A percentile compares a stretch with the other conserved stretches of the same genome.
Conservation (phyloP, 192 early-diverging fungal species). For the Thamnidium elegans region DNA sequence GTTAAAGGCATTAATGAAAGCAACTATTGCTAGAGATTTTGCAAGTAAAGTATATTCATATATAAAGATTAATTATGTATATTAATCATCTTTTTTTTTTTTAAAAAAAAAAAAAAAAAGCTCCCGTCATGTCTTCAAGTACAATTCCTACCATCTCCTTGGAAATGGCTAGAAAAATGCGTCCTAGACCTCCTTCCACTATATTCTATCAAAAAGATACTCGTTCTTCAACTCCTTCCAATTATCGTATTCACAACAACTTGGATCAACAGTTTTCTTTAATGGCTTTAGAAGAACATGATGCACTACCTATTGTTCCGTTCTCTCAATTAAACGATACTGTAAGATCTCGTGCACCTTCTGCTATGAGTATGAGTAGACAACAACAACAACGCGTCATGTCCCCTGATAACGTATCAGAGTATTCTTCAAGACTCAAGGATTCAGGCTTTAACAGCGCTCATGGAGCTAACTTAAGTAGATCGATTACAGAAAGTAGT, state of each 20-base stretch:
- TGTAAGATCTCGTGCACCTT: slow-evolving; percentile 39
- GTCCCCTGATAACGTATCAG: slow-evolving; percentile 6
- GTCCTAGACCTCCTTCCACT: slow-evolving; percentile 33
- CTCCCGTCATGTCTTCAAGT: slow-evolving; percentile 59
- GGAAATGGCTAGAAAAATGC: slow-evolving; percentile 49
- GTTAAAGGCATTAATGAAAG: slow-evolving; percentile 62
- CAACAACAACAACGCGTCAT: background rate
- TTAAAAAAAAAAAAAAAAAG: slow-evolving; percentile 24
- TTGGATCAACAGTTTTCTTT: slow-evolving; percentile 2
- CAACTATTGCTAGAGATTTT: slow-evolving; percentile 52
- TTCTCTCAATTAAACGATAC: slow-evolving; percentile 47
- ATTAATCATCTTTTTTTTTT: background rate
- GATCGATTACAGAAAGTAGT: slow-evolving; percentile 4
- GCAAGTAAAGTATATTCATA: slow-evolving; percentile 17
- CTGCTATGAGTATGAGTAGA: slow-evolving; percentile 1
- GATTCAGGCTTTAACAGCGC: slow-evolving; percentile 18
- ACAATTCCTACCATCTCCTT: slow-evolving; percentile 55
- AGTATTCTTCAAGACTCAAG: slow-evolving; percentile 1
- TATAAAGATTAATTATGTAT: background rate
- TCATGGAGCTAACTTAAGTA: background rate
- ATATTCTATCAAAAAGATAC: slow-evolving; percentile 18
- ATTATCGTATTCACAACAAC: background rate
- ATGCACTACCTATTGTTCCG: slow-evolving; percentile 22
- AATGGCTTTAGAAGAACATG: slow-evolving; percentile 15
- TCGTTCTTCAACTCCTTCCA: background rate